phyloP scores from a whole-genome alignment of 345 rosid species.

The Tarenaya hassleriana region DNA sequence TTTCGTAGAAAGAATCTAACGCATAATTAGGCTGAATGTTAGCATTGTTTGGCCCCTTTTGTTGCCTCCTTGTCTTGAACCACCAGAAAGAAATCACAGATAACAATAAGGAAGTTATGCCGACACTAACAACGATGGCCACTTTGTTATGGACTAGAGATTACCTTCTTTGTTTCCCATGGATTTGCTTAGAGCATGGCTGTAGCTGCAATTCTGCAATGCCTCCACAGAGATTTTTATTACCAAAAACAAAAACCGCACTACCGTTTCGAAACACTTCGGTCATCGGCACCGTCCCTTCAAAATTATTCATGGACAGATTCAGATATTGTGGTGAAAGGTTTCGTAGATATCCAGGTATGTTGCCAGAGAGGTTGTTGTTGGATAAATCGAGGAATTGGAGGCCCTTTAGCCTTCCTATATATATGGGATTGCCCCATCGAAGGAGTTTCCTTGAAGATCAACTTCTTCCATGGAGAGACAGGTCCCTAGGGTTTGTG shows the following conservation, averaged over 20 bases:
- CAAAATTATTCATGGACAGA: conserved; percentile 28
- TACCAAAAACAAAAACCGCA: conserved; percentile 23
- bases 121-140: too few relatives aligned
- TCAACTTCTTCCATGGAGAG: conserved; percentile 17
- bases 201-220: conserved; percentile 17
- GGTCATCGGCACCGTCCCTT: conserved; percentile 17
- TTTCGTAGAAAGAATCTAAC: neutral
- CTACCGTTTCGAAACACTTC: conserved; percentile 24
- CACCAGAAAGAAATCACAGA: conserved; percentile 24
- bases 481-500: conserved; percentile 22
- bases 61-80: conserved; percentile 5
- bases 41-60: neutral
- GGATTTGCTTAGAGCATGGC: conserved; percentile 18
- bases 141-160: too few relatives aligned
- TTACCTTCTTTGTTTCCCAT: too few relatives aligned
- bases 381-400: conserved; percentile 22
- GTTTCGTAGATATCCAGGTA: conserved; percentile 21
- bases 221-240: conserved; percentile 24
- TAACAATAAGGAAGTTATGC: too few relatives aligned
- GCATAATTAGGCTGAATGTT: neutral
- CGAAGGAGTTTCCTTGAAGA: conserved; percentile 29
- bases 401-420: conserved; percentile 21
- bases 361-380: conserved; percentile 27
- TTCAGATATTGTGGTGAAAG: conserved; percentile 14
- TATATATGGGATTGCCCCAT: conserved; percentile 26